phyloP scores from a whole-genome alignment of 345 rosid genomes.

The Anacardium occidentale region DNA sequence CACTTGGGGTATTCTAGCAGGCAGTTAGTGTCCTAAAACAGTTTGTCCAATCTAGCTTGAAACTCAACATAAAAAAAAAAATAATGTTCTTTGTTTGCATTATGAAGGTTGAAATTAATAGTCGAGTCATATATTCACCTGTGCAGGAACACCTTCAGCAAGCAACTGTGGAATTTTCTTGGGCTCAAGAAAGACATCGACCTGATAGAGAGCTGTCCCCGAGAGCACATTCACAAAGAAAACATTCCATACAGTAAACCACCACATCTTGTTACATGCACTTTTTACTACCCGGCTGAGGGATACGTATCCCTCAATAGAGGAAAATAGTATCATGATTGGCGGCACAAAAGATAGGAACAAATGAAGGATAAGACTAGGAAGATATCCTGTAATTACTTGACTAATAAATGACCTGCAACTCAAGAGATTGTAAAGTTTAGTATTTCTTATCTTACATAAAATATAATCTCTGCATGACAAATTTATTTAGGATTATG shows the following conservation, averaged over 20 bases:
- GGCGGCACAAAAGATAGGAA: conserved; percentile 71
- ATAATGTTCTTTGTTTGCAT: neutral
- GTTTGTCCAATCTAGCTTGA: neutral
- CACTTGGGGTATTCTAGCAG: neutral
- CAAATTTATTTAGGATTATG: neutral
- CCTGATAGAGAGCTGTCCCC: conserved; percentile 70
- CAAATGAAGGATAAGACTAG: conserved; percentile 69
- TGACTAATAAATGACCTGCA: conserved; percentile 70
- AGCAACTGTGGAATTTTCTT: conserved; percentile 67
- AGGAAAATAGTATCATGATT: conserved; percentile 63
- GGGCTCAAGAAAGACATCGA: conserved; percentile 70
- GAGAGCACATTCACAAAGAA: conserved; percentile 82
- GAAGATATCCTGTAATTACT: conserved; percentile 89
- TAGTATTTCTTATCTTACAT: conserved; percentile 8
- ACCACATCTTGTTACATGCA: conserved; percentile 70
- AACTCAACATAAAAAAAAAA: neutral
- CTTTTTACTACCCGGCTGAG: conserved; percentile 67
- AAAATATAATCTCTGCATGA: conserved; percentile 1
- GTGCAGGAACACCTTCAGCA: conserved; percentile 82
- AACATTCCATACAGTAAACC: conserved; percentile 80
- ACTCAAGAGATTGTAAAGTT: conserved; percentile 18
- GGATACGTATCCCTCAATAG: conserved; percentile 77
- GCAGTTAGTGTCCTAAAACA: neutral
- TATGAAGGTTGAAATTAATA: neutral
- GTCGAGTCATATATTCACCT: conserved; percentile 43